phyloP scores from a whole-genome alignment of 768 basidiomycete genomes.

The Leccinellum albellum region DNA sequence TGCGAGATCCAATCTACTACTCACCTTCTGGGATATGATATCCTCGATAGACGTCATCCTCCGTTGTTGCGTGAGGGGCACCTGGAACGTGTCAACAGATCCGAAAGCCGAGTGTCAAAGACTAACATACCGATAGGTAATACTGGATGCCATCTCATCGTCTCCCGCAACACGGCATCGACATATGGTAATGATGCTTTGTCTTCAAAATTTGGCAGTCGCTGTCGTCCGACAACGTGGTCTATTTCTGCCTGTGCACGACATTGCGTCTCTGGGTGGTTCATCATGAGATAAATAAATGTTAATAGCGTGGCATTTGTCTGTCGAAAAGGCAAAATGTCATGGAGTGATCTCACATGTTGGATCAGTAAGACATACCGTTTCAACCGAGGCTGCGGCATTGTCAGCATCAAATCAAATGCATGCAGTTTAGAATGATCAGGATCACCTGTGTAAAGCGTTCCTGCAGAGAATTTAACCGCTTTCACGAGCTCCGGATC shows the following conservation, averaged over 20 bases:
- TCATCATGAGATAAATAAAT: background rate
- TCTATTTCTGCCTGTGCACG: background rate
- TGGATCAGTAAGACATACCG: background rate
- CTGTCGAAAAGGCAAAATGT: background rate
- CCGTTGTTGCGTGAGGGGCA: background rate
- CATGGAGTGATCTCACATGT: background rate
- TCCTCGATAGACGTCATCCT: background rate
- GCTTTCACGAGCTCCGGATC: background rate
- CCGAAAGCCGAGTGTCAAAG: background rate
- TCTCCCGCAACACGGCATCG: background rate
- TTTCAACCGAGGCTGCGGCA: background rate
- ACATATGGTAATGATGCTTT: background rate
- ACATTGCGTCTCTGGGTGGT: background rate
- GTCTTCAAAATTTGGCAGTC: background rate
- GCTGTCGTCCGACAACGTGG: background rate
- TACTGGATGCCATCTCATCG: background rate
- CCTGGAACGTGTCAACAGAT: background rate
- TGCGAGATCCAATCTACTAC: background rate
- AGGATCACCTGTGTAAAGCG: background rate
- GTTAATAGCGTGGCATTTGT: background rate
- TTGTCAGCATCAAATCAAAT: background rate
- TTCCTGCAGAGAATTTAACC: background rate
- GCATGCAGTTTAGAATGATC: background rate
- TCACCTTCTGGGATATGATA: background rate
- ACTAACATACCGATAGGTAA: background rate